These are phyloP conservation scores for Cylindrodendrum hubeiense DNA, from an alignment of 2,329 filamentous ascomycete genomes.

Conservation along the genomic window DNA sequence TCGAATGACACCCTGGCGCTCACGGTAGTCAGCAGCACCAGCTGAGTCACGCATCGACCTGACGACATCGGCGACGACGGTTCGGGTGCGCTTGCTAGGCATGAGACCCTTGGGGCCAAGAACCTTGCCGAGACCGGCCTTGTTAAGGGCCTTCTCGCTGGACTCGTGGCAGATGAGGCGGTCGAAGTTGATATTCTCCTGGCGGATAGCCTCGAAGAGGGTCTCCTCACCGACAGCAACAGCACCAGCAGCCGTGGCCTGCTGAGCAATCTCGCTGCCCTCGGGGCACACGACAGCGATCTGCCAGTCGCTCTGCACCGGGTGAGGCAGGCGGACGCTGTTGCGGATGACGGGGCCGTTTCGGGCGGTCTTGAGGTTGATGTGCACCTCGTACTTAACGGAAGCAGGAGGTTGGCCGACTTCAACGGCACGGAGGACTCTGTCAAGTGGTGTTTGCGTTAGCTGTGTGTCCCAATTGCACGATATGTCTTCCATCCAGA, in stretches of 20 bases:
- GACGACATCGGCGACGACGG: constrained; percentile 85
- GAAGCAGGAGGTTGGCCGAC: constrained; percentile 81
- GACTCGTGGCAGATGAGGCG: constrained; percentile 87
- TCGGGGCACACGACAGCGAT: constrained; percentile 95
- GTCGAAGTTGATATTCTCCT: constrained; percentile 87
- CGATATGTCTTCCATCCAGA: background rate
- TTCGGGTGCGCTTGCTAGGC: constrained; percentile 90
- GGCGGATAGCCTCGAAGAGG: constrained; percentile 81
- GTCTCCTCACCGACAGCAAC: constrained; percentile 86
- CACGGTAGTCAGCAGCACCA: constrained; percentile 88
- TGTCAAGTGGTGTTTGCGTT: constrained; percentile 52
- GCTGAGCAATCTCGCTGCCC: constrained; percentile 77
- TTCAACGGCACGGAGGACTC: constrained; percentile 92
- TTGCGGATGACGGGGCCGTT: constrained; percentile 90
- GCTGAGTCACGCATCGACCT: constrained; percentile 84
- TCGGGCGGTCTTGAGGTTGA: constrained; percentile 86
- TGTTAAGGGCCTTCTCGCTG: constrained; percentile 82
- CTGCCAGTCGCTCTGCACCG: constrained; percentile 87
- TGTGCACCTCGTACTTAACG: constrained; percentile 88
- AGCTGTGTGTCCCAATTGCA: constrained; percentile 7
- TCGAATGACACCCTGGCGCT: constrained; percentile 85
- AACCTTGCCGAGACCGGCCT: constrained; percentile 83
- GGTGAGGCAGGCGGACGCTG: constrained; percentile 88
- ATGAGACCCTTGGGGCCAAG: constrained; percentile 92
- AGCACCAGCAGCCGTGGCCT: constrained; percentile 84